Evolutionary conservation across 1,139 yeast genomes (phyloP).

Genomic region (Hemisphaericaspora xylofermentans): DNA sequence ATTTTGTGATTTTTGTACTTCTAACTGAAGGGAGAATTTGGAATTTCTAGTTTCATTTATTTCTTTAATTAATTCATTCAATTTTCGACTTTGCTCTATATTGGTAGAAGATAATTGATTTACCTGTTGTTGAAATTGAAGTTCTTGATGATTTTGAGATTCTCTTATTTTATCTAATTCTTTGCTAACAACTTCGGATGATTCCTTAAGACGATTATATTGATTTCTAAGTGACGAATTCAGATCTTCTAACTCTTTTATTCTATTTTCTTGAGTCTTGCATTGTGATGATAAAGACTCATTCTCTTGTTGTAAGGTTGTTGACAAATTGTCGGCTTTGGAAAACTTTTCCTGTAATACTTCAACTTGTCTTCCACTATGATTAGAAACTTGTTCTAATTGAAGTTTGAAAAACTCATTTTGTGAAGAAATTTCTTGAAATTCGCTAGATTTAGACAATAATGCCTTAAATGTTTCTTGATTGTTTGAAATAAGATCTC

Average conservation of each 20-base stretch:
- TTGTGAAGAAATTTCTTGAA: constrained; percentile 51
- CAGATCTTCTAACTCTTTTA: constrained; percentile 16
- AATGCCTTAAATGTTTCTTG: constrained; percentile 32
- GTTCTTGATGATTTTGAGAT: constrained; percentile 9
- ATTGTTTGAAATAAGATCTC: constrained; percentile 12
- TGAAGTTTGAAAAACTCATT: constrained; percentile 50
- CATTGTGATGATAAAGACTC: constrained; percentile 22
- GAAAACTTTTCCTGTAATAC: constrained; percentile 25
- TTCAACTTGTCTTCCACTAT: constrained; percentile 25
- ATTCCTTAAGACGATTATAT: constrained; percentile 7
- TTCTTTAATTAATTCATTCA: constrained; percentile 38
- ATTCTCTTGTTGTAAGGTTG: constrained; percentile 22
- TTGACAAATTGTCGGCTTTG: constrained; percentile 10
- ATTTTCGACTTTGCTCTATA: constrained; percentile 44
- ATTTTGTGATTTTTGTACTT: constrained; percentile 39
- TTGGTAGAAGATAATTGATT: constrained; percentile 48
- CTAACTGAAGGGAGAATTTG: constrained; percentile 41
- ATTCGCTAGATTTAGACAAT: constrained; percentile 44
- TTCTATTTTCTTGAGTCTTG: constrained; percentile 17
- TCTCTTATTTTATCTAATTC: constrained; percentile 12
- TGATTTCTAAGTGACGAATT: constrained; percentile 7
- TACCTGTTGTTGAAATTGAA: constrained; percentile 26
- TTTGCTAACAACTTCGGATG: constrained; percentile 6
- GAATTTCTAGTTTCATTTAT: constrained; percentile 37
- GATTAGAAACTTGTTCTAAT: constrained; percentile 46